A percentile compares a stretch with the other conserved stretches of the same genome.
Conservation (phyloP, 2,329 filamentous ascomycete genomes). For the Exophiala spinifera region DNA sequence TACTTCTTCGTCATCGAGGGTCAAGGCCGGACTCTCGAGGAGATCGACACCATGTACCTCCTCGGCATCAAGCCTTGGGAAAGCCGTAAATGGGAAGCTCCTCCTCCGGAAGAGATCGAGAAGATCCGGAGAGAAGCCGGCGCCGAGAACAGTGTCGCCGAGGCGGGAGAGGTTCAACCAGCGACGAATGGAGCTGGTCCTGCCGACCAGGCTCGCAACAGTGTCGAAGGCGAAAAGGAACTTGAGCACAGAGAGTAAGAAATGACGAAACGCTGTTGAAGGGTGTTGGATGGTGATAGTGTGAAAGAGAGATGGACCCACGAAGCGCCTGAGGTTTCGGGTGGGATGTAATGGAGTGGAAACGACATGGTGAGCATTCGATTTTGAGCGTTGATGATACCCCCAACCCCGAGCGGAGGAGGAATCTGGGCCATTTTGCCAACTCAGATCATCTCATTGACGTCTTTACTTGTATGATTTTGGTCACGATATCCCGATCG, state of each 20-base stretch:
- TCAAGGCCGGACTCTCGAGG: constrained; percentile 65
- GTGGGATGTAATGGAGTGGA: neutral
- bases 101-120: constrained; percentile 27
- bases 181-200: neutral
- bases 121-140: constrained; percentile 26
- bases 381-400: neutral
- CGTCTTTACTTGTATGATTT: neutral
- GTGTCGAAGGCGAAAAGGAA: constrained; percentile 14
- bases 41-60: constrained; percentile 77
- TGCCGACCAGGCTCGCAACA: constrained; percentile 5
- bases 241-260: constrained; percentile 14
- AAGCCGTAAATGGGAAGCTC: constrained; percentile 20
- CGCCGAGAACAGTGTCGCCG: constrained; percentile 18
- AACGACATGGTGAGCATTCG: neutral
- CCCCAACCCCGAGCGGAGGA: neutral
- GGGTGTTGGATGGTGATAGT: too few species aligned
- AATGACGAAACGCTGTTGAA: too few species aligned
- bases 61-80: constrained; percentile 59
- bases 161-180: constrained; percentile 19
- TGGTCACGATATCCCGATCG: constrained; percentile 2
- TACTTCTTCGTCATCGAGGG: constrained; percentile 77
- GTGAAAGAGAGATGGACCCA: neutral
- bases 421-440: too few species aligned
- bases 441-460: neutral
- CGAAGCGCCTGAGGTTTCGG: neutral